Base-by-base conservation (phyloP, 768 basidiomycete species). In the Phaffia tasmanica region DNA sequence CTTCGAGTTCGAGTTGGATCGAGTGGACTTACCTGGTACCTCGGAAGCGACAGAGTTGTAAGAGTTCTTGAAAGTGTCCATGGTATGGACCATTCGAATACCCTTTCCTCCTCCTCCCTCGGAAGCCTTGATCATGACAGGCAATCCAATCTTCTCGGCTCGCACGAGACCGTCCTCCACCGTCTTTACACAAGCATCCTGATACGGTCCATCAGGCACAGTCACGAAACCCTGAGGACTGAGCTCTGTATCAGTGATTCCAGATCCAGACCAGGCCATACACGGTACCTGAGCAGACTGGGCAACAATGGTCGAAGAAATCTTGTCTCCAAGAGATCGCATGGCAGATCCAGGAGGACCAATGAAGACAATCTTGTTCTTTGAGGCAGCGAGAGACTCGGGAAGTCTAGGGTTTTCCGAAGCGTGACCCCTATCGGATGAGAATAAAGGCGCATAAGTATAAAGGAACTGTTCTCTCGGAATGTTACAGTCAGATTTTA, bases 31-130 rank as follows among this genome's bases (percentile, higher is more conserved):
- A 94, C 94, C 94, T 73, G 95, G 95, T 71, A 99, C 92, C 79
- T 99, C 95, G 73, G 92, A 88, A 49, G 84, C 83, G 14, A 98
- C 95, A 7, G 95, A 95, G 70, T 88, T 83, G 78, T 85, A 99
- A 32, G 92, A 86, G 74, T 92, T 94, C 79, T 88, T 92, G 81
- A 99, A 98, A 59, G 83, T 83, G 56, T 91, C 88, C 1, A 86
- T 80, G 57, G 79, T 78, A 59, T 94, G 89, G 32, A 99, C 95
- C 79, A 88, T 98, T 63, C 95, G 82, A 68, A 99, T 99, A 78
- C 95, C 95, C 77, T 99, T 99, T 67, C 95, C 95, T 77, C 95
- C 95, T 72, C 95, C 95, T 71, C 95, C 95, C 77, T 99, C 95
- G 70, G 88, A 91, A 6, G 95, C 95, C 80, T 99, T 99, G 80